Conservation (phyloP, 805 yeast genomes). For the Torulaspora indica region DNA sequence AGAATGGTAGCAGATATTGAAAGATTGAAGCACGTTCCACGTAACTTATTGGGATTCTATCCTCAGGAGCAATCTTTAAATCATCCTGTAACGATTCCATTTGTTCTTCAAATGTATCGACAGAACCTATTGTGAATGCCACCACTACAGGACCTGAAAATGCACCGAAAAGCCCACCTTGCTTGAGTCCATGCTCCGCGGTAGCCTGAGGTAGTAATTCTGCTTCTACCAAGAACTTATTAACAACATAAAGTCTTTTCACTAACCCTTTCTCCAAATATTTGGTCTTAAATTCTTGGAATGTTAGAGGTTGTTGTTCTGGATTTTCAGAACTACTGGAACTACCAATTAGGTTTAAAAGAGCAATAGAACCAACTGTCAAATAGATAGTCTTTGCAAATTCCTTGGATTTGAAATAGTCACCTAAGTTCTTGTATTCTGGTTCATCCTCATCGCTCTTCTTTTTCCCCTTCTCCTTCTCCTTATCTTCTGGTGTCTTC, state of each 20-base stretch:
- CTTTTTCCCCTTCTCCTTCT: conserved; percentile 10
- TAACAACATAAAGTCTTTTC: conserved; percentile 64
- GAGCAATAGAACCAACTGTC: conserved; percentile 38
- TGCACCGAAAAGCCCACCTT: conserved; percentile 13
- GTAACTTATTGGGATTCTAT: conserved; percentile 73
- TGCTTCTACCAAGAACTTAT: conserved; percentile 67
- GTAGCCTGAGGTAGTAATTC: conserved; percentile 47
- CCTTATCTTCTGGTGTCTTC: conserved; percentile 1
- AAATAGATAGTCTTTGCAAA: conserved; percentile 39
- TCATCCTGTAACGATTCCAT: conserved; percentile 67
- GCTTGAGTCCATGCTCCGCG: conserved; percentile 16
- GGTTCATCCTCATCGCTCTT: conserved; percentile 19
- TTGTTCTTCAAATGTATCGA: conserved; percentile 79
- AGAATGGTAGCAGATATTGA: conserved; percentile 59
- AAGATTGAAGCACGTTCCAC: conserved; percentile 62
- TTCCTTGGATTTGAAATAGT: conserved; percentile 42
- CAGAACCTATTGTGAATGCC: conserved; percentile 81
- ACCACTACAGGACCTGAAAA: conserved; percentile 41
- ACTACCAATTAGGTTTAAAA: conserved; percentile 34
- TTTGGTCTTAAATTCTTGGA: conserved; percentile 81
- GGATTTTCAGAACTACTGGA: conserved; percentile 19
- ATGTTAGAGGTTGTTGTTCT: conserved; percentile 42
- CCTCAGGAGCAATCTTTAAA: conserved; percentile 59
- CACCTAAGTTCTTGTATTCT: conserved; percentile 31
- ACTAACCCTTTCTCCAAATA: conserved; percentile 77